These are phyloP conservation scores for Alternaria ethzedia DNA, from an alignment of 2,329 filamentous ascomycete species.

Conservation along the genomic window DNA sequence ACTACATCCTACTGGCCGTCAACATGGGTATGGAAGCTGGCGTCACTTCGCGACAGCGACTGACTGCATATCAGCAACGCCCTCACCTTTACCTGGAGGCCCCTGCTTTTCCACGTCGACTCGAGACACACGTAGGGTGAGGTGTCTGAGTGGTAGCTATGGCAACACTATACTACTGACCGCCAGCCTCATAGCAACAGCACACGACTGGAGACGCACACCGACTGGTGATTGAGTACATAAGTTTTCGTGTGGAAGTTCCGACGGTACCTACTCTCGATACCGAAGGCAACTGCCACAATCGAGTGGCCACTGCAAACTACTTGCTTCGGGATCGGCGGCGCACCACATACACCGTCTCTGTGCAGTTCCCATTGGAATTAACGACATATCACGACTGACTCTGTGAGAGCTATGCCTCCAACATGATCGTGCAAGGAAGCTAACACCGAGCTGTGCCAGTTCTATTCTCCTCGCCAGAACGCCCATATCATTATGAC, in stretches of 20 bases:
- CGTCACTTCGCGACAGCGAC: too few species aligned
- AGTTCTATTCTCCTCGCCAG: not conserved
- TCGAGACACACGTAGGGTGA: not conserved
- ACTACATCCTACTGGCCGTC: not conserved
- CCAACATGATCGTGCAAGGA: not conserved
- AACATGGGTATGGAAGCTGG: not conserved
- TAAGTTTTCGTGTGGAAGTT: not conserved
- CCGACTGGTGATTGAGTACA: not conserved
- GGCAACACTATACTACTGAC: not conserved
- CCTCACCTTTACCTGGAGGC: constrained; percentile 4
- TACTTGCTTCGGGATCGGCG: not conserved
- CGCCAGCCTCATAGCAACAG: not conserved
- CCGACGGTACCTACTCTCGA: not conserved
- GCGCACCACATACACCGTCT: not conserved
- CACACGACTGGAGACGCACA: not conserved
- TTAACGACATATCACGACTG: not conserved
- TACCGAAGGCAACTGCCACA: not conserved
- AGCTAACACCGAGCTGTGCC: not conserved
- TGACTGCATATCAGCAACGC: not conserved
- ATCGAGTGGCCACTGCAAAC: not conserved
- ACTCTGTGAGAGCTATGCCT: not conserved
- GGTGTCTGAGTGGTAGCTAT: not conserved
- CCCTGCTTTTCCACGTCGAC: not conserved
- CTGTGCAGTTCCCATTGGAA: not conserved
- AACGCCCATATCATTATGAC: not conserved